Conservation (phyloP, 768 basidiomycete species). For the Scleroderma bovista region DNA sequence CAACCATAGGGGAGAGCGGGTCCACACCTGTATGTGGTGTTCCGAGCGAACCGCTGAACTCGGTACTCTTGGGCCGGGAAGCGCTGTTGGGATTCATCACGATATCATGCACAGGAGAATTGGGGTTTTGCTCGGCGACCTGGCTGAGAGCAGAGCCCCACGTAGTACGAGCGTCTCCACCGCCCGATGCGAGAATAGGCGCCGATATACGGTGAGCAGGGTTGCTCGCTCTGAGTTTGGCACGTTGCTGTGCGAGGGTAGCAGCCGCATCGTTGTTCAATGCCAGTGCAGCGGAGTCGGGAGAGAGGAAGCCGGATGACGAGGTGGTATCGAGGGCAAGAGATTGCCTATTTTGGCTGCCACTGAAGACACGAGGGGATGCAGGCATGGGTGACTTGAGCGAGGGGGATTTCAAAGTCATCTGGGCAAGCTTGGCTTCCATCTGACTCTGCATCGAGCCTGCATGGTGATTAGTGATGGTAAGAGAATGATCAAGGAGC, state of each 20-base stretch:
- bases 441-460: conserved; percentile 97
- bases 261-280: conserved; percentile 57
- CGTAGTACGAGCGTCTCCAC: conserved; percentile 50
- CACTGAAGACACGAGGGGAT: conserved; percentile 78
- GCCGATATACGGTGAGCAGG: conserved; percentile 82
- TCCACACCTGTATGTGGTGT: conserved; percentile 50
- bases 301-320: conserved; percentile 71
- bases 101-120: conserved; percentile 62
- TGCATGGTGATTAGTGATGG: conserved; percentile 18
- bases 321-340: conserved; percentile 53
- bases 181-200: conserved; percentile 61
- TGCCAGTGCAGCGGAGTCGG: conserved; percentile 63
- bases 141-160: conserved; percentile 77
- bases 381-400: conserved; percentile 71
- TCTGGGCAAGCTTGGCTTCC: conserved; percentile 85
- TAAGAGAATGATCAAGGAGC: not conserved
- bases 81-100: conserved; percentile 34
- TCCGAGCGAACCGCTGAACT: conserved; percentile 71
- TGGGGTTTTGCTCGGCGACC: conserved; percentile 69
- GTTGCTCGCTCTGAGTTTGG: conserved; percentile 82
- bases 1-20: conserved; percentile 48
- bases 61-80: conserved; percentile 86
- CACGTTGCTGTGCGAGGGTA: conserved; percentile 84
- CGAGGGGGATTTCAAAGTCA: conserved; percentile 73
- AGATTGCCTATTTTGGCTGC: conserved; percentile 61